Evolutionary conservation across 352 stramenopile genomes (phyloP).

Genomic region (Phytophthora pistaciae): DNA sequence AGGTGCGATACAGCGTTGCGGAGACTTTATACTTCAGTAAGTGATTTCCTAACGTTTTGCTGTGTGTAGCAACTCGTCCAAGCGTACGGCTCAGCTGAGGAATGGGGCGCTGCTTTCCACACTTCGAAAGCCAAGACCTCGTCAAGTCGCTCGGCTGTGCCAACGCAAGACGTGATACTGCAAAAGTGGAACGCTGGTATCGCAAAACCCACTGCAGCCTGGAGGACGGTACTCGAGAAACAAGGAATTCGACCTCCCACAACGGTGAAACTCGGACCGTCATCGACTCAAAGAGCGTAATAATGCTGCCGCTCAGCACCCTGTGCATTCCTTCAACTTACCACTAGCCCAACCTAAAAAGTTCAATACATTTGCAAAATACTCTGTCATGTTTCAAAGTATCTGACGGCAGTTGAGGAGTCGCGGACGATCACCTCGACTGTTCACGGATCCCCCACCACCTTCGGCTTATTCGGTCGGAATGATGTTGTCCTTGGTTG

Average conservation of each 20-base stretch:
- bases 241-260: slow-evolving; percentile 44
- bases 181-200: slow-evolving; percentile 45
- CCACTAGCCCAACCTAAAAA: not conserved
- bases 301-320: not conserved
- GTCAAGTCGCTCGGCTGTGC: slow-evolving; percentile 8
- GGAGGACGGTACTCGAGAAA: slow-evolving; percentile 37
- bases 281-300: not conserved
- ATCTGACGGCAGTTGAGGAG: slow-evolving; percentile 24
- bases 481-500: slow-evolving; percentile 34
- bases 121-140: slow-evolving; percentile 19
- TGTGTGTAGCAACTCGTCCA: slow-evolving; percentile 32
- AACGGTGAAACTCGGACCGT: slow-evolving; percentile 29
- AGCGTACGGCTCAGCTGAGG: slow-evolving; percentile 29
- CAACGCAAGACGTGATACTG: slow-evolving; percentile 23
- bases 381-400: slow-evolving; percentile 7
- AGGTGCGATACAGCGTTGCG: slow-evolving; percentile 24
- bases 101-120: slow-evolving; percentile 41
- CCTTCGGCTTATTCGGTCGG: slow-evolving; percentile 10
- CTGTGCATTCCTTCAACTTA: not conserved
- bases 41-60: not conserved
- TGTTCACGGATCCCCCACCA: slow-evolving; percentile 5
- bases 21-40: not conserved
- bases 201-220: slow-evolving; percentile 36
- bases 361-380: slow-evolving; percentile 1
- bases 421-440: slow-evolving; percentile 27